Evolutionary conservation across 1,139 yeast genomes (phyloP).

Genomic region (Pneumocystis canis): DNA sequence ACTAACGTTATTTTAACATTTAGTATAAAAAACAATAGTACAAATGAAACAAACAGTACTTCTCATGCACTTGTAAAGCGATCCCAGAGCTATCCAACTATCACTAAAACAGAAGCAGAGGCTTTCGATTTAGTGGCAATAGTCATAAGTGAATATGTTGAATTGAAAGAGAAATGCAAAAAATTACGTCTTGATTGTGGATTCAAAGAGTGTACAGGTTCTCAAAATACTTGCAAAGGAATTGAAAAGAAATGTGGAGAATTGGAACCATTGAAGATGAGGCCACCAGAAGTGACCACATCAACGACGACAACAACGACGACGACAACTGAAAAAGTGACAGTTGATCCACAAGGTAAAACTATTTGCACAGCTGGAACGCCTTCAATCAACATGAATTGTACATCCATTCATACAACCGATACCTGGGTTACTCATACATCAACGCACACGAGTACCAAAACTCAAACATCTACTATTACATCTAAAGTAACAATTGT

Average conservation of each 20-base stretch:
- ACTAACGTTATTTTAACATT: too few species aligned
- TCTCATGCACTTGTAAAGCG: too few species aligned
- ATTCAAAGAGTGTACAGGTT: not conserved
- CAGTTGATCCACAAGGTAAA: not conserved
- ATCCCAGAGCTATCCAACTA: too few species aligned
- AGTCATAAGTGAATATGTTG: not conserved
- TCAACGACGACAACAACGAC: not conserved
- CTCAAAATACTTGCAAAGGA: not conserved
- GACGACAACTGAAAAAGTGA: not conserved
- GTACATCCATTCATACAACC: not conserved
- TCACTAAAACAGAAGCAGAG: not conserved
- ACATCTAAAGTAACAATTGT: too few species aligned
- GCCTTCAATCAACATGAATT: too few species aligned
- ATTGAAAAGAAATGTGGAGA: not conserved
- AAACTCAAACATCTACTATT: too few species aligned
- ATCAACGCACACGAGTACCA: not conserved
- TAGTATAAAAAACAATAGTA: too few species aligned
- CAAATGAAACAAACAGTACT: too few species aligned
- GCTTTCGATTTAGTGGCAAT: not conserved
- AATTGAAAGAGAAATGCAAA: not conserved
- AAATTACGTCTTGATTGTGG: not conserved
- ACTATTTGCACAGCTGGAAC: too few species aligned
- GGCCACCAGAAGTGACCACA: not conserved
- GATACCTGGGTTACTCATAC: not conserved
- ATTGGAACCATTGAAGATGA: not conserved